phyloP scores from a whole-genome alignment of 1,284 basidiomycete species.

The Salmacisia buchloeana region DNA sequence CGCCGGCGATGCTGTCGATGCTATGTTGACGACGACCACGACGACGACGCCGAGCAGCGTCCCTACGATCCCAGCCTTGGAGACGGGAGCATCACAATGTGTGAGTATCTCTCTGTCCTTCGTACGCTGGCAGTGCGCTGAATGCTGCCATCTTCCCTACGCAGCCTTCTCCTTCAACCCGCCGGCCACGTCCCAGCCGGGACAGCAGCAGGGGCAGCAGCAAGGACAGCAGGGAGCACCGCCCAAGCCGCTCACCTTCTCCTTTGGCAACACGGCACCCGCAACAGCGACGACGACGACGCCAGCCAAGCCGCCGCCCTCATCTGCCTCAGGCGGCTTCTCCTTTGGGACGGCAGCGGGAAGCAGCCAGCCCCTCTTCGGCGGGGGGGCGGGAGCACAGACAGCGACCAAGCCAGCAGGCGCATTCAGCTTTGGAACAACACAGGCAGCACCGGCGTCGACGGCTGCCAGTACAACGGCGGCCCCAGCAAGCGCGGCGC shows the following conservation, averaged over 20 bases:
- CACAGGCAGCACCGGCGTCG: not conserved
- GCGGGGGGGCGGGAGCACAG: constrained; percentile 1
- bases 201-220: constrained; percentile 11
- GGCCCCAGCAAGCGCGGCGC: not conserved
- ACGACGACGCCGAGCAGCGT: no score
- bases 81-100: no score
- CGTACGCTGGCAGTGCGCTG: not conserved
- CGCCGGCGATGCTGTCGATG: no score
- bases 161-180: not conserved
- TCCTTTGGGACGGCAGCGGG: no score
- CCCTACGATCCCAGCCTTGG: no score
- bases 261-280: constrained; percentile 9
- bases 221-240: constrained; percentile 15
- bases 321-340: constrained; percentile 23
- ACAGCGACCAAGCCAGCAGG: not conserved
- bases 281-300: constrained; percentile 11
- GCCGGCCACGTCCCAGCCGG: not conserved
- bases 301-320: not conserved
- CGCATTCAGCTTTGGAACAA: not conserved
- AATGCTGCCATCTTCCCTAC: not conserved
- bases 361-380: constrained; percentile 10
- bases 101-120: no score
- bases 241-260: constrained; percentile 12
- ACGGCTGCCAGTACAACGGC: not conserved
- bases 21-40: no score